Evolutionary conservation across 2,329 filamentous ascomycete species (phyloP), one percentile per base, ranked within the genome.

Genomic region (Cercospora citrullina): DNA sequence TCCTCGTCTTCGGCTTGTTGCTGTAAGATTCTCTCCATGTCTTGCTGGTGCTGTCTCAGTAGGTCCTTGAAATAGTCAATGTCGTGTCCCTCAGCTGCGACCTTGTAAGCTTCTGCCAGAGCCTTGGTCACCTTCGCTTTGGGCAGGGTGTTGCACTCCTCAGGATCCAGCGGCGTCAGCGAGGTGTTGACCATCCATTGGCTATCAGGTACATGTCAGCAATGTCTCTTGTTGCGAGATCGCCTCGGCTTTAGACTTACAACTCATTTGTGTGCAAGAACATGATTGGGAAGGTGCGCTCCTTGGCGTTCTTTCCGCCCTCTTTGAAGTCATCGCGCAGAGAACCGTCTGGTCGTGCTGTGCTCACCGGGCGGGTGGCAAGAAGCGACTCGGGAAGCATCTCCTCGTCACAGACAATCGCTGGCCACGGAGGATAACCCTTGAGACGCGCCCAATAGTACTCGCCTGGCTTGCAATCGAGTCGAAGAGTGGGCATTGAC

Each of bases 251-350:
- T 42, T 55, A 12, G 18, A 88, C 94, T 88, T 83, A 99, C 95
- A 99, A 98, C 85, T 98, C 94, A 76, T 98, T 97, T 42, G 94
- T 97, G 71, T 88, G 85, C 61, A 98, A 83, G 79, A 97, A 98
- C 94, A 98, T 97, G 77, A 98, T 89, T 5, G 94, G 92, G 78
- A 93, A 98, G 31, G 91, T 93, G 71, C 94, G 88, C 80, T 97
- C 93, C 69, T 90, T 87, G 51, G 87, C 89, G 72, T 93, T 91
- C 84, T 95, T 95, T 75, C 92, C 94, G 69, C 91, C 94, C 75
- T 97, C 93, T 48, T 89, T 88, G 77, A 92, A 97, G 72, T 94
- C 91, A 68, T 93, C 92, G 64, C 92, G 89, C 79, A 95, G 97
- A 48, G 90, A 91, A 67, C 94, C 94, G 80, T 98, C 94, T 23